Percentiles rank a stretch among this genome's conserved stretches.
phyloP scores from a whole-genome alignment of 2,329 filamentous ascomycete genomes.

The Stylonectria norvegica region DNA sequence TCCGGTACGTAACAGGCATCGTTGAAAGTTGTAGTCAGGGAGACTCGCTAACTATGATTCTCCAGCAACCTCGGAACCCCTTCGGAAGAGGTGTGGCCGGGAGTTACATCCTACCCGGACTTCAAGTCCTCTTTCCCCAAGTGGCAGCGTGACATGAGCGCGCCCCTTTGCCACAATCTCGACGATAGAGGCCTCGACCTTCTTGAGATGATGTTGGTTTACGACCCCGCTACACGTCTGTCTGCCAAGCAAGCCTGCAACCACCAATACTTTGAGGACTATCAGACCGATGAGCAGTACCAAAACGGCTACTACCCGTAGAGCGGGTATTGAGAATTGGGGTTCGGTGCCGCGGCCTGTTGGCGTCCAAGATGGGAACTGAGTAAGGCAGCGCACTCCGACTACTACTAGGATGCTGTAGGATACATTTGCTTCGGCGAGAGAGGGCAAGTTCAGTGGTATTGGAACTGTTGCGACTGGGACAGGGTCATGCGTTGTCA shows the following conservation, averaged over 20 bases:
- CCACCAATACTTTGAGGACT: constrained; percentile 80
- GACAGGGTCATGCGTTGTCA: too few relatives aligned
- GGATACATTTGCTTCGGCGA: too few relatives aligned
- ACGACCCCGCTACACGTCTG: constrained; percentile 81
- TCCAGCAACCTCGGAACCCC: constrained; percentile 75
- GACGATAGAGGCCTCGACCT: constrained; percentile 70
- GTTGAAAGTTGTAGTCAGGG: neutral
- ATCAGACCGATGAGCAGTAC: too few relatives aligned
- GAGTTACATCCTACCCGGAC: constrained; percentile 90
- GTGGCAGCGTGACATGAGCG: constrained; percentile 70
- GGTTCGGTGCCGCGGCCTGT: too few relatives aligned
- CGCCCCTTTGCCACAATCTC: constrained; percentile 66
- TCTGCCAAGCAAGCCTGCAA: constrained; percentile 84
- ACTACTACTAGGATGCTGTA: too few relatives aligned
- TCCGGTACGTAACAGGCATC: constrained; percentile 60
- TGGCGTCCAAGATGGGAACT: too few relatives aligned
- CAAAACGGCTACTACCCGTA: too few relatives aligned
- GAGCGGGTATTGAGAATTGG: too few relatives aligned
- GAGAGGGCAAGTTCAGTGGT: too few relatives aligned
- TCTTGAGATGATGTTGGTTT: constrained; percentile 70
- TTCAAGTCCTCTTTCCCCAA: constrained; percentile 92
- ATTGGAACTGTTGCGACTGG: too few relatives aligned
- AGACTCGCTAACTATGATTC: neutral
- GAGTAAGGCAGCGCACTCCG: too few relatives aligned
- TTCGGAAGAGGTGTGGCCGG: constrained; percentile 78